Evolutionary conservation across 1,284 basidiomycete species (phyloP).

Genomic region (Pseudozyma thailandica): DNA sequence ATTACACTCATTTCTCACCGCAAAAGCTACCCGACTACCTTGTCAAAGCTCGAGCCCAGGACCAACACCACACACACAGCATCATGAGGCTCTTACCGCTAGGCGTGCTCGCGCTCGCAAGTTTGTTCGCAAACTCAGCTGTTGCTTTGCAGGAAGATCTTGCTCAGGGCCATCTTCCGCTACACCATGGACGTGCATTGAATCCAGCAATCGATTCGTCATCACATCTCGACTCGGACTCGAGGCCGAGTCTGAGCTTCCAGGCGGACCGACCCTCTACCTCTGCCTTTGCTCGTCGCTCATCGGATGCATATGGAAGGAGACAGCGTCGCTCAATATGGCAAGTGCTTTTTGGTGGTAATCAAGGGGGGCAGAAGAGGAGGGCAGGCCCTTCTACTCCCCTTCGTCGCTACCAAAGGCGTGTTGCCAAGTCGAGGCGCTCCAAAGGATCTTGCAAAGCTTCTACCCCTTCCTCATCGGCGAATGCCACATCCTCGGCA

Average conservation of each 20-base stretch:
- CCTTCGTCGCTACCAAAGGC: slow-evolving; percentile 1
- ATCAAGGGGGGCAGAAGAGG: slow-evolving; percentile 18
- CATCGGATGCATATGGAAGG: background rate
- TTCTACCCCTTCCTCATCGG: slow-evolving; percentile 4
- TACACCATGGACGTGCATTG: background rate
- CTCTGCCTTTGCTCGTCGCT: slow-evolving; percentile 12
- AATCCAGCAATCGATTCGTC: background rate
- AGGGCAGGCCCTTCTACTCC: slow-evolving; percentile 47
- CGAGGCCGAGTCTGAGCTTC: slow-evolving; percentile 4
- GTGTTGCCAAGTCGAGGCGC: slow-evolving; percentile 6
- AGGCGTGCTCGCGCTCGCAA: slow-evolving; percentile 25
- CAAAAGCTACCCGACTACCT: background rate
- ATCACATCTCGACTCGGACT: background rate
- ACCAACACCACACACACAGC: background rate
- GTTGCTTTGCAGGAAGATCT: slow-evolving; percentile 10
- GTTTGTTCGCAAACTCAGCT: slow-evolving; percentile 20
- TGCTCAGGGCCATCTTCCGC: background rate
- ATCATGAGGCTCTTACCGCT: slow-evolving; percentile 37
- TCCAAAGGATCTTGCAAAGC: slow-evolving; percentile 23
- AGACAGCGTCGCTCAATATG: slow-evolving; percentile 27
- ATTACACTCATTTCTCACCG: slow-evolving; percentile 4
- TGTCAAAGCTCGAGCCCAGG: no score
- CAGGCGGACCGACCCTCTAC: background rate
- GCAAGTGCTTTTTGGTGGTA: slow-evolving; percentile 18
- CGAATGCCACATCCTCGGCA: slow-evolving; percentile 3